A percentile compares a stretch with the other conserved stretches of the same genome.
Conservation (phyloP, 2,329 filamentous ascomycete genomes). For the Penicillium italicum region DNA sequence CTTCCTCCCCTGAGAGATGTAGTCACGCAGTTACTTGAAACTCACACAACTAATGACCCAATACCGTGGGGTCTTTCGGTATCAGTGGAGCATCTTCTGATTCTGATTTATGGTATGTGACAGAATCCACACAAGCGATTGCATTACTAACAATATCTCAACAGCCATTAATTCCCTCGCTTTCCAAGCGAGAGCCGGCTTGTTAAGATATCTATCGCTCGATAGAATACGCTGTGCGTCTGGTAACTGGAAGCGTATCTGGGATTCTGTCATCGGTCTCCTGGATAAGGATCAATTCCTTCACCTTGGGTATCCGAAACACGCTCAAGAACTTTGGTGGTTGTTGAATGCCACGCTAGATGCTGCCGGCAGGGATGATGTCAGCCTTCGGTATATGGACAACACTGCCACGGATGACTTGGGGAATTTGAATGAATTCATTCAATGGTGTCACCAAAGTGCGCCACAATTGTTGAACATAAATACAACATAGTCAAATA, state of each 20-base stretch:
- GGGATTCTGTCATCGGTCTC: conserved; percentile 20
- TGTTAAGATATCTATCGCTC: conserved; percentile 25
- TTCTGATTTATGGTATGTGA: conserved; percentile 30
- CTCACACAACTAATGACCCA: conserved; percentile 4
- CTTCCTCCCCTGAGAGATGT: conserved; percentile 27
- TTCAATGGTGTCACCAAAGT: conserved; percentile 21
- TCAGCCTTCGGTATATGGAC: conserved; percentile 25
- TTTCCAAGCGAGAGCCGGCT: conserved; percentile 27
- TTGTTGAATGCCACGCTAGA: conserved; percentile 28
- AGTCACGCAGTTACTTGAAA: conserved; percentile 24
- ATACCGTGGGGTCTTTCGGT: conserved; percentile 26
- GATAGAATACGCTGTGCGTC: conserved; percentile 27
- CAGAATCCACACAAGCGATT: not conserved
- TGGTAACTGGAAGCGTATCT: conserved; percentile 29
- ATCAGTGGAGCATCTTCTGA: conserved; percentile 30
- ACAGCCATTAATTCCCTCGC: conserved; percentile 32
- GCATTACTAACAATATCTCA: not conserved
- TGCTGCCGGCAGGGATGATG: conserved; percentile 11
- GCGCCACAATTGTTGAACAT: conserved; percentile 1
- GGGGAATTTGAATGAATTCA: conserved; percentile 31
- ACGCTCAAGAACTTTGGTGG: conserved; percentile 33
- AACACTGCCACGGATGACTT: conserved; percentile 30
- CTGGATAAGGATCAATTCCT: conserved; percentile 22
- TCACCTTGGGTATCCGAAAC: conserved; percentile 31
- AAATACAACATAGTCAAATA: conserved; percentile 1